Conservation (phyloP, 345 rosid species). For the Erysimum cheiranthoides region DNA sequence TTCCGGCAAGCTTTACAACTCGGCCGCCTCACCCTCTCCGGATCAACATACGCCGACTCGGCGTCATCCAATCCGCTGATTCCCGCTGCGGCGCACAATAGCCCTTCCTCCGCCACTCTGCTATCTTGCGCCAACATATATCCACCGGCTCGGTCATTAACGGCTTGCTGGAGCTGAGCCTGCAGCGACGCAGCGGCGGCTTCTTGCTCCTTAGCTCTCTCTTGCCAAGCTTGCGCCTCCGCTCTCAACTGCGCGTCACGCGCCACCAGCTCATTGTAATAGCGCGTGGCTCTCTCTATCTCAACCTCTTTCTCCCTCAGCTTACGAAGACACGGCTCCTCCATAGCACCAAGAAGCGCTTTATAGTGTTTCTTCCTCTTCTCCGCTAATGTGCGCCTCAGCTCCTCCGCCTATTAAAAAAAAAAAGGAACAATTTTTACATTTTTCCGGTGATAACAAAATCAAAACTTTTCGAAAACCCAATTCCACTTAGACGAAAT, state of each 20-base stretch:
- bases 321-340: conserved; percentile 58
- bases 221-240: conserved; percentile 79
- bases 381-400: conserved; percentile 72
- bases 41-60: conserved; percentile 55
- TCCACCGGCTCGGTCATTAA: conserved; percentile 35
- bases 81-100: not conserved
- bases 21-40: conserved; percentile 17
- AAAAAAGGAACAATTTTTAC: not conserved
- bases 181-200: conserved; percentile 70
- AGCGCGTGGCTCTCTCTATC: conserved; percentile 69
- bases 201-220: conserved; percentile 68
- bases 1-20: conserved; percentile 23
- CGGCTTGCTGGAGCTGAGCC: conserved; percentile 70
- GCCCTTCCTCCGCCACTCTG: conserved; percentile 39
- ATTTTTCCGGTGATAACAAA: conserved; percentile 5
- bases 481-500: not conserved
- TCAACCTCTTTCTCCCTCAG: conserved; percentile 74
- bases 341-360: conserved; percentile 64
- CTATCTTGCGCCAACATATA: conserved; percentile 46
- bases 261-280: conserved; percentile 67
- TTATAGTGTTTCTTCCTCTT: conserved; percentile 67
- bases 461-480: conserved; percentile 8
- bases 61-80: conserved; percentile 58
- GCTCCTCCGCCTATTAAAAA: conserved; percentile 59
- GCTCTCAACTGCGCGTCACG: conserved; percentile 67